Conservation (phyloP, 768 basidiomycete genomes). For the Lactarius tabidus region DNA sequence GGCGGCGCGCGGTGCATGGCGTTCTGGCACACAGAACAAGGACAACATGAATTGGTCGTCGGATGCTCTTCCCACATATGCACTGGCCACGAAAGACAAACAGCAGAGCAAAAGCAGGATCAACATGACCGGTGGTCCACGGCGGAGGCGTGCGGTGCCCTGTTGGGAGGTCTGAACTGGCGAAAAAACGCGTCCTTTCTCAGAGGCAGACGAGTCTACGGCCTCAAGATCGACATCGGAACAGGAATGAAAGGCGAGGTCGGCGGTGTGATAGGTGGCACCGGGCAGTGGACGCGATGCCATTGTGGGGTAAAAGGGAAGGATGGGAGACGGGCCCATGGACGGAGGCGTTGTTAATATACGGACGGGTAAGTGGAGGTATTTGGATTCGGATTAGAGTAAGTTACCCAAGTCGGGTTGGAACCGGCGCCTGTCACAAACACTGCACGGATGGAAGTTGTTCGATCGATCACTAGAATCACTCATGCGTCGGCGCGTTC, state of each 20-base stretch:
- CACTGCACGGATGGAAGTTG: not conserved
- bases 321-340: not conserved
- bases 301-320: slow-evolving; percentile 3
- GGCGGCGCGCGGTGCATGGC: not conserved
- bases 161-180: no score
- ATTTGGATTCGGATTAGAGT: not conserved
- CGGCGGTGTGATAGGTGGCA: slow-evolving; percentile 13
- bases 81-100: slow-evolving; percentile 10
- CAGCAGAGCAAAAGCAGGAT: not conserved
- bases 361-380: not conserved
- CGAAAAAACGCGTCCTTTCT: not conserved
- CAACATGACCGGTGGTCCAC: not conserved
- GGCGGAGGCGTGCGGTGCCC: not conserved
- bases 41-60: not conserved
- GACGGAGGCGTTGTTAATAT: not conserved
- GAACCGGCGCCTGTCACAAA: not conserved
- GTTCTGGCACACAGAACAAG: not conserved
- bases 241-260: not conserved
- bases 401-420: not conserved
- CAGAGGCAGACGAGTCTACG: not conserved
- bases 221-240: slow-evolving; percentile 11
- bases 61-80: not conserved
- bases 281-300: slow-evolving; percentile 10
- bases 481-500: not conserved
- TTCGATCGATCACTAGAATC: not conserved